Evolutionary conservation across 257 asterid genomes (phyloP).

Genomic region (Striga asiatica): DNA sequence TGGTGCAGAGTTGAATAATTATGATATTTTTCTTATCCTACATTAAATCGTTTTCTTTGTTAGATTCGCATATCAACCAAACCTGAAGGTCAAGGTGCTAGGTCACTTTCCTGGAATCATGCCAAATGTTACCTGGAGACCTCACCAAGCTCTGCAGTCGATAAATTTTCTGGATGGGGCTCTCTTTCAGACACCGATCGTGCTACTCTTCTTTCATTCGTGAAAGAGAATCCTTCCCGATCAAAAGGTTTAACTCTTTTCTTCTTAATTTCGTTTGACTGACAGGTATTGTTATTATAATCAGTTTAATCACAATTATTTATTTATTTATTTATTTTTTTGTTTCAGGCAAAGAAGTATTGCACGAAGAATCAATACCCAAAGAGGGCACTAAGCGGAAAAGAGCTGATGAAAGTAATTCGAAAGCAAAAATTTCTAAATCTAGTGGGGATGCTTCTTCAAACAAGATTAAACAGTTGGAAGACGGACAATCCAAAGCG

Average conservation of each 20-base stretch:
- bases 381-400: slow-evolving; percentile 63
- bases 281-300: slow-evolving; percentile 12
- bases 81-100: slow-evolving; percentile 71
- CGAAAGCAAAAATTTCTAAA: slow-evolving; percentile 43
- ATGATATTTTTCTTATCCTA: too few relatives aligned
- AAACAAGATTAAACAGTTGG: slow-evolving; percentile 14
- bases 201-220: slow-evolving; percentile 38
- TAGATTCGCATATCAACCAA: slow-evolving; percentile 84
- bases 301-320: too few relatives aligned
- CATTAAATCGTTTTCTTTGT: not conserved
- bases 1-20: too few relatives aligned
- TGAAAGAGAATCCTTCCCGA: slow-evolving; percentile 36
- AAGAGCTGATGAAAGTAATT: slow-evolving; percentile 33
- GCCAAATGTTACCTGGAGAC: slow-evolving; percentile 74
- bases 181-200: slow-evolving; percentile 53
- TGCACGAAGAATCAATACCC: slow-evolving; percentile 38
- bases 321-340: too few relatives aligned
- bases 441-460: slow-evolving; percentile 29
- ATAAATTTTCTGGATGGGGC: slow-evolving; percentile 65
- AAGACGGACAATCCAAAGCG: slow-evolving; percentile 24
- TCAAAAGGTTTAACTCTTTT: slow-evolving; percentile 30
- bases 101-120: slow-evolving; percentile 77
- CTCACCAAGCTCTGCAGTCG: slow-evolving; percentile 35
- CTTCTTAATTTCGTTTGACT: slow-evolving; percentile 6
- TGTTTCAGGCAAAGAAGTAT: slow-evolving; percentile 37